A percentile compares a stretch with the other conserved stretches of the same genome.
phyloP scores from a whole-genome alignment of 306 rosid genomes.

The Cucurbita pepo region DNA sequence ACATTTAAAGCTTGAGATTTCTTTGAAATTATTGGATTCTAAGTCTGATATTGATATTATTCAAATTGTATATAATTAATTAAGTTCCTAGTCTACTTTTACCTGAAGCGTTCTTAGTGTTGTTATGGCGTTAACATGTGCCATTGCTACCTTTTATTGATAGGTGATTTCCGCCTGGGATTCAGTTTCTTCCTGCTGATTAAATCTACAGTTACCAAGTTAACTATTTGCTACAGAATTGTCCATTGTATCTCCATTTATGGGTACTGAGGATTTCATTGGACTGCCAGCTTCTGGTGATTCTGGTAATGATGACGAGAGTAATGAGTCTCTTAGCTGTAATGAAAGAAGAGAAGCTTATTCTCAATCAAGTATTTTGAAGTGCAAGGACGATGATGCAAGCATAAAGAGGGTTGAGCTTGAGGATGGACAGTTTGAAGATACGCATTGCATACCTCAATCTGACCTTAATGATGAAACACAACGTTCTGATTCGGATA shows the following conservation, averaged over 20 bases:
- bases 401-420: not conserved
- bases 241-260: slow-evolving; percentile 9
- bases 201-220: slow-evolving; percentile 2
- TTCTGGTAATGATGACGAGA: slow-evolving; percentile 18
- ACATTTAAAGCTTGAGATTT: not conserved
- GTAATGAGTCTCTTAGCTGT: slow-evolving; percentile 1
- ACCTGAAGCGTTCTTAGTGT: not conserved
- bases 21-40: not conserved
- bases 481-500: slow-evolving; percentile 13
- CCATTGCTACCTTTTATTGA: not conserved
- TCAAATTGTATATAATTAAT: not conserved
- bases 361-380: slow-evolving; percentile 11
- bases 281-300: slow-evolving; percentile 15
- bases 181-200: slow-evolving; percentile 3
- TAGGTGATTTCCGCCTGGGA: not conserved
- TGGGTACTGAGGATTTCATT: slow-evolving; percentile 33
- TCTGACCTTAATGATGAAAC: slow-evolving; percentile 4
- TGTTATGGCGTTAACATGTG: not conserved
- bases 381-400: slow-evolving; percentile 8
- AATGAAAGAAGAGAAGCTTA: slow-evolving; percentile 10
- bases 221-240: slow-evolving; percentile 3
- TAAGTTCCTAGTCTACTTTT: not conserved
- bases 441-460: slow-evolving; percentile 1
- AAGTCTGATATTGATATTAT: not conserved
- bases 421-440: slow-evolving; percentile 6